Evolutionary conservation across 192 early-diverging fungal species (phyloP).

Genomic region (Backusella mclennaniae): DNA sequence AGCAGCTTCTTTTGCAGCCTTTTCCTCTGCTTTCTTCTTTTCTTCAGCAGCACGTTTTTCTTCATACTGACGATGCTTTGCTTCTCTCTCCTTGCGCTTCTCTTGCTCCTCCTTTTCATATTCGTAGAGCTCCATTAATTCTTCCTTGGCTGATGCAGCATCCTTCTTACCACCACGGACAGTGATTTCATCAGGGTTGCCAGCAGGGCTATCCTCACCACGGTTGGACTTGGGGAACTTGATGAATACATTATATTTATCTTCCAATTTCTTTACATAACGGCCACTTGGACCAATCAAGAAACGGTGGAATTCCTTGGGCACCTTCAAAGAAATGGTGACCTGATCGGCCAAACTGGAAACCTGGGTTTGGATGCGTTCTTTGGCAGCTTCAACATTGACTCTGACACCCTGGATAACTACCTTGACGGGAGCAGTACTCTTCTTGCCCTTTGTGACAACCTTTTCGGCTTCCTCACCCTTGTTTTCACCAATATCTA

Average conservation of each 20-base stretch:
- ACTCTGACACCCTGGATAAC: conserved; percentile 75
- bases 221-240: conserved; percentile 58
- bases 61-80: conserved; percentile 24
- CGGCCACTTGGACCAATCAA: conserved; percentile 70
- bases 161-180: conserved; percentile 86
- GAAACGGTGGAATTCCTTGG: conserved; percentile 63
- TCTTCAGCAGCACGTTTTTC: conserved; percentile 25
- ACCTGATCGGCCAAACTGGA: conserved; percentile 71
- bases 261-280: conserved; percentile 72
- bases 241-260: conserved; percentile 72
- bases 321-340: conserved; percentile 51
- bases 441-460: conserved; percentile 32
- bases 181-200: conserved; percentile 60
- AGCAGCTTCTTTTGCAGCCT: conserved; percentile 15
- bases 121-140: conserved; percentile 80
- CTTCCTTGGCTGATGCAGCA: conserved; percentile 72
- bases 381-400: conserved; percentile 72
- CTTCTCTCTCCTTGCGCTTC: conserved; percentile 29
- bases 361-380: conserved; percentile 63
- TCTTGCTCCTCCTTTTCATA: conserved; percentile 70
- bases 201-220: conserved; percentile 40
- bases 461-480: conserved; percentile 32
- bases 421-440: conserved; percentile 50
- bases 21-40: conserved; percentile 17
- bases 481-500: conserved; percentile 54